phyloP scores from a whole-genome alignment of 805 yeast genomes.

The Kregervanrija pseudodelftensis region DNA sequence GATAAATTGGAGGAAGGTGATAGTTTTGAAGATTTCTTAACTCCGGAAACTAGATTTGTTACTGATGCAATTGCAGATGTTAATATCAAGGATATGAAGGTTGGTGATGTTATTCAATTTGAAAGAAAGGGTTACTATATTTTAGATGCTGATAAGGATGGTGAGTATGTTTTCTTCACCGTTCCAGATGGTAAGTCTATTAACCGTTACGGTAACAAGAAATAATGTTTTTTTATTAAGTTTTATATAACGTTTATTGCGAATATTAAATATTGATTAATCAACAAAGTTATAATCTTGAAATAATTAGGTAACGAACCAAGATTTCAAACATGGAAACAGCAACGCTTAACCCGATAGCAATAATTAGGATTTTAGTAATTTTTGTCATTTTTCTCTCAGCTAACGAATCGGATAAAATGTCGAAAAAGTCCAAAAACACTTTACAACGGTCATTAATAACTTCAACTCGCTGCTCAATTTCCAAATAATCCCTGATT shows the following conservation, averaged over 20 bases:
- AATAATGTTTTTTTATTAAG: conserved; percentile 8
- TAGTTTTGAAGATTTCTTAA: conserved; percentile 84
- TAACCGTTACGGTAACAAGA: conserved; percentile 65
- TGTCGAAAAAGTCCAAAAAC: conserved; percentile 86
- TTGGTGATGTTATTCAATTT: conserved; percentile 85
- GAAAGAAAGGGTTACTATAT: conserved; percentile 97
- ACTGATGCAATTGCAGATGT: conserved; percentile 72
- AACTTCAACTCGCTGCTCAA: conserved; percentile 90
- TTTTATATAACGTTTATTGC: background rate
- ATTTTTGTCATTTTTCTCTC: conserved; percentile 88
- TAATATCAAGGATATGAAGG: conserved; percentile 69
- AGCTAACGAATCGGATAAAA: conserved; percentile 88
- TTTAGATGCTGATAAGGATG: conserved; percentile 58
- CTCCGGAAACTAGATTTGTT: conserved; percentile 81
- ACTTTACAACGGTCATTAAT: conserved; percentile 91
- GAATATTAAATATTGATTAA: background rate
- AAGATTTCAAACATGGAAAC: conserved; percentile 72
- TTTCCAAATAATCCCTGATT: conserved; percentile 85
- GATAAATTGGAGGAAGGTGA: conserved; percentile 94
- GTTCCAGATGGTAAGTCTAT: conserved; percentile 93
- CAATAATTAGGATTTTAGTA: conserved; percentile 81
- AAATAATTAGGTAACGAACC: conserved; percentile 46
- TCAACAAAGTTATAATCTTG: conserved; percentile 2
- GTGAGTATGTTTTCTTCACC: conserved; percentile 73
- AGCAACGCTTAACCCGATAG: conserved; percentile 68